Percentiles rank a stretch among this genome's conserved stretches.
phyloP scores from a whole-genome alignment of 2,329 filamentous ascomycete genomes.

The Phaeoacremonium minimum region DNA sequence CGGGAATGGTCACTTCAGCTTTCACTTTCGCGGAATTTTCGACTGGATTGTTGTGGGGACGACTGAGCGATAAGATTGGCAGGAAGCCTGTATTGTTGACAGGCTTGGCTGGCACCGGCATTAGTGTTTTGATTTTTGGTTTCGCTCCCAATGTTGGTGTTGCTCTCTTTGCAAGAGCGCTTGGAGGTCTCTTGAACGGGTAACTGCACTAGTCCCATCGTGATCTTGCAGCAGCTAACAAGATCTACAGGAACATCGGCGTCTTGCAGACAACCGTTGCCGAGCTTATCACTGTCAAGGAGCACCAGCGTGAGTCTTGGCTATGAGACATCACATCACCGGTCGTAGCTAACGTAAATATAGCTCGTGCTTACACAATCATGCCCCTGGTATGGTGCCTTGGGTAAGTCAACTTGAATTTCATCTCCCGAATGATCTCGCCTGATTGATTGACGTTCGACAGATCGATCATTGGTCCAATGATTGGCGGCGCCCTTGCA shows the following conservation, averaged over 20 bases:
- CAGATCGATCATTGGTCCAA: slow-evolving; percentile 86
- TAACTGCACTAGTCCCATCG: slow-evolving; percentile 38
- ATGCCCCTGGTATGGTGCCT: slow-evolving; percentile 99
- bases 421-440: not conserved
- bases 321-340: slow-evolving; percentile 6
- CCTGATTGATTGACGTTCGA: slow-evolving; percentile 20
- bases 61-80: slow-evolving; percentile 85
- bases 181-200: slow-evolving; percentile 92
- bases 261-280: slow-evolving; percentile 93
- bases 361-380: slow-evolving; percentile 88
- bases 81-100: slow-evolving; percentile 88
- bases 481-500: slow-evolving; percentile 85
- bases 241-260: slow-evolving; percentile 72
- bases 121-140: slow-evolving; percentile 91
- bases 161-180: slow-evolving; percentile 79
- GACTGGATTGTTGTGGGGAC: slow-evolving; percentile 88
- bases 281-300: slow-evolving; percentile 87
- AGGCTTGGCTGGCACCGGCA: slow-evolving; percentile 83
- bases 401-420: slow-evolving; percentile 52
- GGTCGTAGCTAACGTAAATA: not conserved
- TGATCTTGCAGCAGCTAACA: slow-evolving; percentile 2
- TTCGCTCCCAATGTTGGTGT: slow-evolving; percentile 79
- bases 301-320: slow-evolving; percentile 74
- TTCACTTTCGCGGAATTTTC: slow-evolving; percentile 96
- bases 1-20: slow-evolving; percentile 91